Evolutionary conservation across 2,329 filamentous ascomycete species (phyloP).

Genomic region (Colletotrichum navitas): DNA sequence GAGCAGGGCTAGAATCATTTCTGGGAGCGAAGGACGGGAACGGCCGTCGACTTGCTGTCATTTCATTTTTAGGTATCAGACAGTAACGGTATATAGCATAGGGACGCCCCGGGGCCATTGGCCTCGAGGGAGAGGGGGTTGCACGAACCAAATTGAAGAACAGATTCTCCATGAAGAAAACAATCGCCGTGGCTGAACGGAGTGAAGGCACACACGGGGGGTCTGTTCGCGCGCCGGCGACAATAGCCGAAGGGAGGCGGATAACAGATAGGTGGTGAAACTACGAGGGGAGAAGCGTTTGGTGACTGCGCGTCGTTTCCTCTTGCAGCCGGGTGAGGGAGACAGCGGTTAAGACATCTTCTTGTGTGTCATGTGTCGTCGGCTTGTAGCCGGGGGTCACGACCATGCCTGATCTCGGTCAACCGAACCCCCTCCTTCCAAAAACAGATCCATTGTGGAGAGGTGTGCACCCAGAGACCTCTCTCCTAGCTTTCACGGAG

Average conservation of each 20-base stretch:
- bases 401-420: not conserved
- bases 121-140: not conserved
- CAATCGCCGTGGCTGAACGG: no score
- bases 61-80: not conserved
- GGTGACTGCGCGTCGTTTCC: not conserved
- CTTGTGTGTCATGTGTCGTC: no score
- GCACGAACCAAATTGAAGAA: conserved; percentile 18
- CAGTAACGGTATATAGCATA: not conserved
- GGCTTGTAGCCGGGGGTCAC: not conserved
- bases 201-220: not conserved
- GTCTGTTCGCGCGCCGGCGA: not conserved
- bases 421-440: no score
- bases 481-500: no score
- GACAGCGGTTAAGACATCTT: not conserved
- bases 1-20: not conserved
- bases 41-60: not conserved
- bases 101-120: not conserved
- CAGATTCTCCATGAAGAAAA: not conserved
- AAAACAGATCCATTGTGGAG: no score
- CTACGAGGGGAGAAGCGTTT: not conserved
- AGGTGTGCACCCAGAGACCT: no score
- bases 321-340: not conserved
- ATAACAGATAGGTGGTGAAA: not conserved
- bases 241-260: not conserved
- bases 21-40: not conserved